Evolutionary conservation across 2,329 filamentous ascomycete genomes (phyloP).

Genomic region (Chaetomium sp.): DNA sequence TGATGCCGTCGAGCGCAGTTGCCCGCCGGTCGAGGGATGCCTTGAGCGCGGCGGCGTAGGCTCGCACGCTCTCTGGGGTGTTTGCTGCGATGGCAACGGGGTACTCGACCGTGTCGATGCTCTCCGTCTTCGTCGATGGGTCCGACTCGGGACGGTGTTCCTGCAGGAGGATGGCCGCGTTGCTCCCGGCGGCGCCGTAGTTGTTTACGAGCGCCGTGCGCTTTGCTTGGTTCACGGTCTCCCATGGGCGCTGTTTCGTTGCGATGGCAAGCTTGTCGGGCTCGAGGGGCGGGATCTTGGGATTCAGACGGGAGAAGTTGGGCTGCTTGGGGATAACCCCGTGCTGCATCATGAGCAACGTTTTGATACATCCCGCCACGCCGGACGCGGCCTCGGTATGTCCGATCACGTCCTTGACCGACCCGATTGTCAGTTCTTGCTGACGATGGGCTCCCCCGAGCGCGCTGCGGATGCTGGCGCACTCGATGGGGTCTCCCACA

Average conservation of each 20-base stretch:
- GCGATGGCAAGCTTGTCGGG: slow-evolving; percentile 30
- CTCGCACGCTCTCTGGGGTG: neutral
- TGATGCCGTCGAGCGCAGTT: neutral
- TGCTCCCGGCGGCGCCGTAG: slow-evolving; percentile 43
- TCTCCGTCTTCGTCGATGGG: neutral
- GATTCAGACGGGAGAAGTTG: slow-evolving; percentile 39
- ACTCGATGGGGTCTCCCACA: slow-evolving; percentile 5
- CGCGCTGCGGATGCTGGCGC: slow-evolving; percentile 34
- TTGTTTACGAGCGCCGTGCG: slow-evolving; percentile 40
- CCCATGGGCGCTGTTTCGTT: slow-evolving; percentile 32
- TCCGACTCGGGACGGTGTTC: neutral
- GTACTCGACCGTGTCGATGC: neutral
- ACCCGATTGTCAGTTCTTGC: slow-evolving; percentile 34
- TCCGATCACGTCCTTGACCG: slow-evolving; percentile 42
- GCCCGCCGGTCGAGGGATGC: neutral
- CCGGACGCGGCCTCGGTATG: slow-evolving; percentile 42
- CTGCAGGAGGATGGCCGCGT: slow-evolving; percentile 35
- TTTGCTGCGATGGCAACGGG: slow-evolving; percentile 3
- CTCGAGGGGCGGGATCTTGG: slow-evolving; percentile 25
- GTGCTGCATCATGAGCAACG: slow-evolving; percentile 38
- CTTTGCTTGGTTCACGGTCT: neutral
- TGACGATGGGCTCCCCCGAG: slow-evolving; percentile 37
- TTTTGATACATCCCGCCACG: slow-evolving; percentile 40
- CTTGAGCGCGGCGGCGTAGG: neutral
- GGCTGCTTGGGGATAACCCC: slow-evolving; percentile 39